Evolutionary conservation across 2,329 filamentous ascomycete species (phyloP).

Genomic region (Fusarium foetens): DNA sequence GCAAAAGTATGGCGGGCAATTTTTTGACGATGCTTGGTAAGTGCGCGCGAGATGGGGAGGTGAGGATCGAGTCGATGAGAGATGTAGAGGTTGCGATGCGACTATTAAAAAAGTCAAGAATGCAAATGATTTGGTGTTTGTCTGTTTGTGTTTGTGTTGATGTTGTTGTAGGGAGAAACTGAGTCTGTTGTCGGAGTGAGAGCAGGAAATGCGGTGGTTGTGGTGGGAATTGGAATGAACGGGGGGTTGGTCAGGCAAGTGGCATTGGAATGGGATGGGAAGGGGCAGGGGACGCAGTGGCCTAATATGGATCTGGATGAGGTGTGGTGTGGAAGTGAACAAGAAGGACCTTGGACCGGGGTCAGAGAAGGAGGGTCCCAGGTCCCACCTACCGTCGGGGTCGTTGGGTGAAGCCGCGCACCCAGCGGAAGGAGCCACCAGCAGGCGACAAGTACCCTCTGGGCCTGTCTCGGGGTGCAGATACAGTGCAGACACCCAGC

Average conservation of each 20-base stretch:
- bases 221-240: constrained; percentile 41
- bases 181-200: constrained; percentile 40
- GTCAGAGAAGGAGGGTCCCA: constrained; percentile 21
- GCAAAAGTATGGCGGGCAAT: constrained; percentile 24
- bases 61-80: background rate
- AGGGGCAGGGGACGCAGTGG: constrained; percentile 40
- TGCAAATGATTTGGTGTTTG: background rate
- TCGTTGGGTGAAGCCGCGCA: constrained; percentile 3
- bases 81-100: constrained; percentile 13
- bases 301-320: constrained; percentile 40
- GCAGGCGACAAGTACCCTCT: constrained; percentile 12
- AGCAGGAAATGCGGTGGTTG: constrained; percentile 38
- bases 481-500: constrained; percentile 24
- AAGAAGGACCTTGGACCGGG: constrained; percentile 27
- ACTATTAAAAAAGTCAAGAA: constrained; percentile 1
- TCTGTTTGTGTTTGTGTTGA: constrained; percentile 38
- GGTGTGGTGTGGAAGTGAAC: constrained; percentile 13
- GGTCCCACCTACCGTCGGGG: background rate
- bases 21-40: background rate
- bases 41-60: constrained; percentile 2
- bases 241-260: constrained; percentile 41
- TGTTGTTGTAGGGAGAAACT: constrained; percentile 35
- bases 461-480: constrained; percentile 9
- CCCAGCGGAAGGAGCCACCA: constrained; percentile 5
- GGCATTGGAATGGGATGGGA: constrained; percentile 36